Evolutionary conservation across 352 stramenopile species (phyloP).

Genomic region (Pseudoperonospora humuli): DNA sequence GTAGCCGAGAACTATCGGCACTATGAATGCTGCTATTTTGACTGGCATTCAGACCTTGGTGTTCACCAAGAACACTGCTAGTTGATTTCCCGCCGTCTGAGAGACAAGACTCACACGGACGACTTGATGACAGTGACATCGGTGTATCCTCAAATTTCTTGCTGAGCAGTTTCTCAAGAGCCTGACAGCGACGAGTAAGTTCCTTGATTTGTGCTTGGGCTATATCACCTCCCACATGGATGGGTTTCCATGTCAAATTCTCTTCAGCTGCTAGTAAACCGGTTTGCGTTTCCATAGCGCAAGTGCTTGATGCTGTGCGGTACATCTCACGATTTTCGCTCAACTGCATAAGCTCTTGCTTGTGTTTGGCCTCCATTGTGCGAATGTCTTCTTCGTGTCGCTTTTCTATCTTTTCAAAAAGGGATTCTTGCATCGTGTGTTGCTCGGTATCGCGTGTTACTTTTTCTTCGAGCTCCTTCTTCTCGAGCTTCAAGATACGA

Average conservation of each 20-base stretch:
- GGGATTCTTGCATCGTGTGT: no score
- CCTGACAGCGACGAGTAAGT: constrained; percentile 40
- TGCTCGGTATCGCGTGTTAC: constrained; percentile 9
- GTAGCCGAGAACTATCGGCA: no score
- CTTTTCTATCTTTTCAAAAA: no score
- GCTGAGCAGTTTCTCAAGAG: constrained; percentile 41
- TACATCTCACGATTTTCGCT: constrained; percentile 1
- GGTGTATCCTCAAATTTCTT: constrained; percentile 52
- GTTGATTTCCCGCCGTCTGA: constrained; percentile 15
- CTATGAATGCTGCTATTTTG: no score
- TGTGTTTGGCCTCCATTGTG: constrained; percentile 14
- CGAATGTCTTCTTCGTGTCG: constrained; percentile 14
- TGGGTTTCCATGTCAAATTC: neutral
- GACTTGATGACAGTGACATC: constrained; percentile 11
- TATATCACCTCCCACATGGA: constrained; percentile 1
- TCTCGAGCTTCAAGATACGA: constrained; percentile 4
- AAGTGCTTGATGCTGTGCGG: neutral
- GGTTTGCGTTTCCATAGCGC: constrained; percentile 11
- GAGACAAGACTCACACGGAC: constrained; percentile 22
- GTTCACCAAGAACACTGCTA: constrained; percentile 1
- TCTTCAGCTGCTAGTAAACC: constrained; percentile 5
- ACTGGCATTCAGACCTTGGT: constrained; percentile 13
- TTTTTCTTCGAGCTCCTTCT: constrained; percentile 5
- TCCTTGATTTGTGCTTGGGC: no score
- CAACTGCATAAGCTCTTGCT: constrained; percentile 19